These are phyloP conservation scores for Aquanectria penicillioides DNA, from an alignment of 2,329 filamentous ascomycete genomes.

Conservation along the genomic window DNA sequence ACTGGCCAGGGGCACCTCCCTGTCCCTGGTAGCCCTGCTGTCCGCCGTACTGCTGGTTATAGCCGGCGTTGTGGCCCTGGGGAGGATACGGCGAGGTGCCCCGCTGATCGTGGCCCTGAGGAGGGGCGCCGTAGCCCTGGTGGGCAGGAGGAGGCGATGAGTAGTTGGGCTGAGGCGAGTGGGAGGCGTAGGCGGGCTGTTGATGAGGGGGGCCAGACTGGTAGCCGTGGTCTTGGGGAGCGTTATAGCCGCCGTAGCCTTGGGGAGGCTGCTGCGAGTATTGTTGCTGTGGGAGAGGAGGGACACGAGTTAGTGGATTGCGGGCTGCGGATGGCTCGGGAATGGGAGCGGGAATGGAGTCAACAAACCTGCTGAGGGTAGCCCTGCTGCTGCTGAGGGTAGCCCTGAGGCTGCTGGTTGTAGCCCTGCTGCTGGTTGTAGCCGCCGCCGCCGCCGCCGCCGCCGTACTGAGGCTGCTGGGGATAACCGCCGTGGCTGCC, in stretches of 20 bases:
- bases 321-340: background rate
- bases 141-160: conserved; percentile 36
- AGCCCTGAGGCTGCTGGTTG: conserved; percentile 34
- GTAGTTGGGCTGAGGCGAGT: conserved; percentile 41
- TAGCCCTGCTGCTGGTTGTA: conserved; percentile 32
- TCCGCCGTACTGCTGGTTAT: conserved; percentile 30
- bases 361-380: conserved; percentile 34
- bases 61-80: conserved; percentile 39
- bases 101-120: conserved; percentile 32
- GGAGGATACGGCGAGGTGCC: conserved; percentile 31
- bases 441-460: conserved; percentile 27
- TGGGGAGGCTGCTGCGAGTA: conserved; percentile 28
- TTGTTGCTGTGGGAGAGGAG: conserved; percentile 35
- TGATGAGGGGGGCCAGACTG: conserved; percentile 22
- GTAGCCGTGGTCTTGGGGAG: conserved; percentile 23
- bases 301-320: background rate
- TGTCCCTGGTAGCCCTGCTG: conserved; percentile 39
- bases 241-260: no score
- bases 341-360: background rate
- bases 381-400: conserved; percentile 37
- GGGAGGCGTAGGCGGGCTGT: conserved; percentile 34
- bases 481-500: conserved; percentile 25
- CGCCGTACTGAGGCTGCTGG: conserved; percentile 33
- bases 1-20: conserved; percentile 36
- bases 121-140: conserved; percentile 33